Conservation (phyloP, 352 stramenopile genomes). For the Phytophthora hibernalis region DNA sequence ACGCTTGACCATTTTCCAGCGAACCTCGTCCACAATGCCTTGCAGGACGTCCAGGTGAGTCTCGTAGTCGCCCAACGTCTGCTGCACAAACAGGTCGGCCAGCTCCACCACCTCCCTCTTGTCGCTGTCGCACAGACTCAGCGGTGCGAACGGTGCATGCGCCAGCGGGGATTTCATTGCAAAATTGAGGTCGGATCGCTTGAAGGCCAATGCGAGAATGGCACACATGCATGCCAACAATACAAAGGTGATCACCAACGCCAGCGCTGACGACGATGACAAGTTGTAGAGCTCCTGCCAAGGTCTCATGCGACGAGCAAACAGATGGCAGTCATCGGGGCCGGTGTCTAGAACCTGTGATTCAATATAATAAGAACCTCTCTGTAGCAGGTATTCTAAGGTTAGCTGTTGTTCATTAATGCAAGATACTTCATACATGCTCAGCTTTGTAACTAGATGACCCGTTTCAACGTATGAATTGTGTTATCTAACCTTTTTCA, state of each 20-base stretch:
- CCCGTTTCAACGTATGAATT: neutral
- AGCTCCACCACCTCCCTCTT: slow-evolving; percentile 31
- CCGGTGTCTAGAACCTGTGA: neutral
- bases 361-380: neutral
- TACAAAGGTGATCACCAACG: slow-evolving; percentile 1
- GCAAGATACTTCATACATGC: neutral
- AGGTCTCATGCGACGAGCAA: slow-evolving; percentile 28
- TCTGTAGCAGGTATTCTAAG: neutral
- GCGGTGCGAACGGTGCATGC: slow-evolving; percentile 40
- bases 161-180: slow-evolving; percentile 41
- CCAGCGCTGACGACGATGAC: slow-evolving; percentile 22
- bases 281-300: slow-evolving; percentile 19
- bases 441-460: neutral
- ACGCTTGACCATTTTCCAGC: slow-evolving; percentile 50
- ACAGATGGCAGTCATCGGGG: slow-evolving; percentile 17
- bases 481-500: neutral
- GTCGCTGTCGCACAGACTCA: slow-evolving; percentile 34
- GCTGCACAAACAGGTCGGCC: slow-evolving; percentile 42
- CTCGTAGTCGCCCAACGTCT: slow-evolving; percentile 46
- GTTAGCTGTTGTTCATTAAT: neutral
- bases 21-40: slow-evolving; percentile 36
- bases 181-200: slow-evolving; percentile 4
- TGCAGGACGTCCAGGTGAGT: slow-evolving; percentile 25
- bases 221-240: neutral
- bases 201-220: slow-evolving; percentile 23